Evolutionary conservation across 805 yeast genomes (phyloP).

Genomic region (Schizosaccharomyces cryophilus): DNA sequence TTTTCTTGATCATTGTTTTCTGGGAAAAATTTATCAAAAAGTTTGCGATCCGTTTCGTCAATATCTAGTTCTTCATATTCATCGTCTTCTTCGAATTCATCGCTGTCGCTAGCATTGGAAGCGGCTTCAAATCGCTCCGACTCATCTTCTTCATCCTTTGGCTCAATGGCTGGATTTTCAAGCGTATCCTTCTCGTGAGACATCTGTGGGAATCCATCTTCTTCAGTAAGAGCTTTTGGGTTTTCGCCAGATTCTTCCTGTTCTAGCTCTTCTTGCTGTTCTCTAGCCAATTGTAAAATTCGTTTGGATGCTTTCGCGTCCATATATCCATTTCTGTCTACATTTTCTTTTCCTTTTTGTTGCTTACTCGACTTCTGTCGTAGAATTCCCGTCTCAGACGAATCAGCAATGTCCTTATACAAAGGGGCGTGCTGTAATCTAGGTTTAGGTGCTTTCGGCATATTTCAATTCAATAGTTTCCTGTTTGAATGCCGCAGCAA

Average conservation of each 20-base stretch:
- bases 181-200: neutral
- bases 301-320: constrained; percentile 67
- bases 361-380: neutral
- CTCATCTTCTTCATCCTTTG: constrained; percentile 15
- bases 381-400: constrained; percentile 3
- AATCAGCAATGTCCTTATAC: constrained; percentile 4
- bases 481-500: neutral
- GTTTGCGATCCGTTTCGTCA: constrained; percentile 58
- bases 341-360: constrained; percentile 12
- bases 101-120: constrained; percentile 24
- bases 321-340: constrained; percentile 28
- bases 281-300: constrained; percentile 69
- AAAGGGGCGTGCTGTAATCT: constrained; percentile 7
- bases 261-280: constrained; percentile 77
- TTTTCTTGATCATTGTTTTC: constrained; percentile 4
- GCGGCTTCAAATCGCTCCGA: constrained; percentile 17
- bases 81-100: constrained; percentile 19
- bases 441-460: constrained; percentile 4
- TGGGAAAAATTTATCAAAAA: constrained; percentile 46
- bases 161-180: constrained; percentile 27
- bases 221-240: neutral
- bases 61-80: constrained; percentile 15
- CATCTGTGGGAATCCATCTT: too few species aligned
- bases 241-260: constrained; percentile 28
- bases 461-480: neutral